A percentile compares a stretch with the other conserved stretches of the same genome.
These are phyloP conservation scores for Alloascoidea hylecoeti DNA, from an alignment of 805 yeast species.

Conservation along the genomic window DNA sequence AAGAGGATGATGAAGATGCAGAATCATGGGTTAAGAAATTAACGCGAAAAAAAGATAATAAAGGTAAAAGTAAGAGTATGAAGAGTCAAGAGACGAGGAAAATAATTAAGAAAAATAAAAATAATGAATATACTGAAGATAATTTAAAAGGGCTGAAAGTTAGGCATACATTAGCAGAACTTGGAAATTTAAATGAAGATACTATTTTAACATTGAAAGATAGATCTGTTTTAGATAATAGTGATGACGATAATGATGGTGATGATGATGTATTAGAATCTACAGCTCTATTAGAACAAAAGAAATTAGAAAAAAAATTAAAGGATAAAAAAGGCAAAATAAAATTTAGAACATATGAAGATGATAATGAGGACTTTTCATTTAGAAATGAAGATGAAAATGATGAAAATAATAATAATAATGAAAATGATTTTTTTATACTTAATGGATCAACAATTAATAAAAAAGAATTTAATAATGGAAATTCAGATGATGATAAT, in stretches of 20 bases:
- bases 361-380: constrained; percentile 15
- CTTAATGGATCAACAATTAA: constrained; percentile 20
- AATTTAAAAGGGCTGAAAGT: constrained; percentile 24
- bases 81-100: constrained; percentile 4
- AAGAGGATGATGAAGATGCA: constrained; percentile 14
- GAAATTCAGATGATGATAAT: constrained; percentile 13
- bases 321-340: constrained; percentile 15
- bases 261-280: constrained; percentile 24
- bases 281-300: constrained; percentile 21
- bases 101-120: constrained; percentile 5
- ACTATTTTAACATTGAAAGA: constrained; percentile 47
- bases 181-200: constrained; percentile 22
- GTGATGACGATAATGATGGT: constrained; percentile 19
- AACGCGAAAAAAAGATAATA: constrained; percentile 11
- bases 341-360: constrained; percentile 11
- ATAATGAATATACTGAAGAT: constrained; percentile 11
- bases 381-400: constrained; percentile 13
- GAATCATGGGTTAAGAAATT: constrained; percentile 26
- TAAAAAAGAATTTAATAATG: constrained; percentile 11
- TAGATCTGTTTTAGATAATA: constrained; percentile 15
- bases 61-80: constrained; percentile 6
- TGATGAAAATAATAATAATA: constrained; percentile 16
- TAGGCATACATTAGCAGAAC: constrained; percentile 29
- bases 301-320: constrained; percentile 12
- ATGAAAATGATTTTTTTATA: constrained; percentile 15